phyloP scores from a whole-genome alignment of 129 eudicot genomes.

The Lactuca sativa region DNA sequence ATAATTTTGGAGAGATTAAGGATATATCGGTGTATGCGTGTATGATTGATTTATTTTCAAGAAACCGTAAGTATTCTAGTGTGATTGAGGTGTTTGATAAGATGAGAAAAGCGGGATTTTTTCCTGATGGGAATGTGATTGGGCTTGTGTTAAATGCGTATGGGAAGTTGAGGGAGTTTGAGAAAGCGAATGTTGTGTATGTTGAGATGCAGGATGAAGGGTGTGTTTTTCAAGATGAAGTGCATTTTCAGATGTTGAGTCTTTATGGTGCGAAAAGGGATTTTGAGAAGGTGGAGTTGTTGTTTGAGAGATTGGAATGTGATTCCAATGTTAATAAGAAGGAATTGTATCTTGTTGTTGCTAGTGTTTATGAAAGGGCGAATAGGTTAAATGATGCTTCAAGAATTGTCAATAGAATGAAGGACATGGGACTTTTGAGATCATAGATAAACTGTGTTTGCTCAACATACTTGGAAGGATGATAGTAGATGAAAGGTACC shows the following conservation, averaged over 20 bases:
- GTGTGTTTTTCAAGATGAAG: slow-evolving; percentile 86
- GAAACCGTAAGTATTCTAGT: slow-evolving; percentile 54
- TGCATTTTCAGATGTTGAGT: slow-evolving; percentile 90
- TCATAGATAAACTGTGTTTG: slow-evolving; percentile 1
- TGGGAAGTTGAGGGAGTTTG: slow-evolving; percentile 70
- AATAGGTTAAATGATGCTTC: slow-evolving; percentile 81
- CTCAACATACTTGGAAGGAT: too few relatives aligned
- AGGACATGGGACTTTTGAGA: slow-evolving; percentile 42
- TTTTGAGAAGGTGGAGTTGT: slow-evolving; percentile 57
- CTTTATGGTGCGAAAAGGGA: slow-evolving; percentile 72
- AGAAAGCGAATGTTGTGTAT: slow-evolving; percentile 65
- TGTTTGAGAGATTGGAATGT: slow-evolving; percentile 54
- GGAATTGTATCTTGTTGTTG: slow-evolving; percentile 83
- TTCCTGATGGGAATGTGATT: slow-evolving; percentile 67
- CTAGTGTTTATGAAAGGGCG: slow-evolving; percentile 72
- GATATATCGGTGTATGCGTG: slow-evolving; percentile 72
- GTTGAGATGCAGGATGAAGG: slow-evolving; percentile 78
- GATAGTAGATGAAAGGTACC: not conserved
- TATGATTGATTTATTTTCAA: slow-evolving; percentile 77
- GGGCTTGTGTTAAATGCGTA: slow-evolving; percentile 73
- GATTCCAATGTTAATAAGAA: slow-evolving; percentile 75
- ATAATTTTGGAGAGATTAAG: slow-evolving; percentile 72
- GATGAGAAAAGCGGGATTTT: slow-evolving; percentile 66
- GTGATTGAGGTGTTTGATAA: slow-evolving; percentile 79
- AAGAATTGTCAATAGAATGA: slow-evolving; percentile 58